Conservation (phyloP, 2,329 filamentous ascomycete species). For the Trichoderma guizhouense region DNA sequence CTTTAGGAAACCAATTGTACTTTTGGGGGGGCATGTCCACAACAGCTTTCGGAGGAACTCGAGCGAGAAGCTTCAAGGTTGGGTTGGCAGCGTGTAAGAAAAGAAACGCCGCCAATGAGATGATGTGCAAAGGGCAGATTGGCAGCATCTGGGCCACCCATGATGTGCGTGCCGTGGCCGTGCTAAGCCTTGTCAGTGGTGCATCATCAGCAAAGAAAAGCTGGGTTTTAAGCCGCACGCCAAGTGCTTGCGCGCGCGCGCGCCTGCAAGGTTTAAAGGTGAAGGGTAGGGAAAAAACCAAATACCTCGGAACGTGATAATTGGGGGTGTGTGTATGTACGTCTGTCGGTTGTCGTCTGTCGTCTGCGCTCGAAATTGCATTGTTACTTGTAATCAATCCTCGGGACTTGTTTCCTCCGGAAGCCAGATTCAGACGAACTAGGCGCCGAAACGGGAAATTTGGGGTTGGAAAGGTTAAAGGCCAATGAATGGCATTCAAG, state of each 20-base stretch:
- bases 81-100: neutral
- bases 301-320: neutral
- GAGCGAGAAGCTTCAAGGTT: neutral
- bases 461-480: neutral
- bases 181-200: conserved; percentile 4
- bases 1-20: neutral
- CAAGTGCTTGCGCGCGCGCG: neutral
- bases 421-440: neutral
- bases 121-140: neutral
- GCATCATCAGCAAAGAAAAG: neutral
- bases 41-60: neutral
- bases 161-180: neutral
- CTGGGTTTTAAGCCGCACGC: conserved; percentile 1
- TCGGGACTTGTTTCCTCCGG: conserved; percentile 2
- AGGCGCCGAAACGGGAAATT: neutral
- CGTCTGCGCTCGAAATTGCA: neutral
- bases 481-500: neutral
- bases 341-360: neutral
- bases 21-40: neutral
- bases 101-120: conserved; percentile 8
- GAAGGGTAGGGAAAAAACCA: neutral
- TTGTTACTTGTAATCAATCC: neutral
- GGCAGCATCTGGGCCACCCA: neutral
- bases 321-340: neutral
- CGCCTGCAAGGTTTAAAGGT: neutral